These are phyloP conservation scores for Microdochium bolleyi DNA, from an alignment of 2,329 filamentous ascomycete species.

Conservation along the genomic window DNA sequence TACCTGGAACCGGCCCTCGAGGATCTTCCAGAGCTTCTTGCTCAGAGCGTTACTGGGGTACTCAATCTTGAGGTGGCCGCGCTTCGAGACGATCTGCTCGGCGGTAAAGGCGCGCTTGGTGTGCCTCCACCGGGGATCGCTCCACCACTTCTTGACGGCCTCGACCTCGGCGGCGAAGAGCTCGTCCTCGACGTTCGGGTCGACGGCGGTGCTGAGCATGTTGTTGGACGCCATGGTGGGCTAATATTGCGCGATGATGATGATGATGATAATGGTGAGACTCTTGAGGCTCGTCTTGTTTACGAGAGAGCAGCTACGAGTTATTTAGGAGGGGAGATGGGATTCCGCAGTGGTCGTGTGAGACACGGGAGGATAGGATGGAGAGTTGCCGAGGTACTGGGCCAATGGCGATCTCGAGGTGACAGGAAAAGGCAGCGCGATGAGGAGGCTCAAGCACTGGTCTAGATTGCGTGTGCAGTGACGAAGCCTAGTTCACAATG, in stretches of 20 bases:
- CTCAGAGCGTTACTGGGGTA: constrained; percentile 84
- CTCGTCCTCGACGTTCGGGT: constrained; percentile 51
- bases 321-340: neutral
- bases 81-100: constrained; percentile 94
- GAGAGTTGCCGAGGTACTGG: too few species aligned
- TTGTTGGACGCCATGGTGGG: constrained; percentile 51
- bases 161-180: constrained; percentile 76
- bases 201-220: constrained; percentile 50
- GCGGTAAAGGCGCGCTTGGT: constrained; percentile 91
- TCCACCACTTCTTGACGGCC: constrained; percentile 91
- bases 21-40: constrained; percentile 90
- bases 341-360: constrained; percentile 1
- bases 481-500: neutral
- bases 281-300: neutral
- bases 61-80: constrained; percentile 81
- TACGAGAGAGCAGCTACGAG: neutral
- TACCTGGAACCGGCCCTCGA: constrained; percentile 82
- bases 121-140: constrained; percentile 81
- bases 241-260: constrained; percentile 1
- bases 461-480: neutral
- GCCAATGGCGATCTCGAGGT: too few species aligned
- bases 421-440: too few species aligned
- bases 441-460: neutral
- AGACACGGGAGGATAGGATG: too few species aligned
- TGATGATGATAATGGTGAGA: neutral